Base-by-base conservation (phyloP, 306 rosid genomes). In the Gleditsia sinensis region DNA sequence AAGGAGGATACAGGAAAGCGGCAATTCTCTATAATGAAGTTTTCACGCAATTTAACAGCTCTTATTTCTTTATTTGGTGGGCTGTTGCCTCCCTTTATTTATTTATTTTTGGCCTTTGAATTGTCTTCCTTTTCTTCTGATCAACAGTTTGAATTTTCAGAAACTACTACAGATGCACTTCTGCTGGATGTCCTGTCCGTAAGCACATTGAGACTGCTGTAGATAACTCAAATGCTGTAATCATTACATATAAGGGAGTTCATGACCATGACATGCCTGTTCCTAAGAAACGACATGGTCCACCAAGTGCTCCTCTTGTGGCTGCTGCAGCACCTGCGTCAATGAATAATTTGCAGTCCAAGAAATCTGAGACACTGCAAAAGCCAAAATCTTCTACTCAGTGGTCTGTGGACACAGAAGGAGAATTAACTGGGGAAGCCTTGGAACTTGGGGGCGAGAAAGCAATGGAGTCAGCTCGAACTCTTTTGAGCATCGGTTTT, bases 151-250 rank as follows among this genome's bases (percentile, higher is more conserved):
- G 64, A 72, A 57, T 55, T 72, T 80, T 23, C 90, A 95, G 99
- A 82, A 95, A 95, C 92, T 95, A 95, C 85, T 95, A 95, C 59
- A 85, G 99, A 87, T 95, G 99, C 74, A 95, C 99, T 77, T 95
- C 99, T 24, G 99, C 99, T 11, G 98, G 98, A 68, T 95, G 99
- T 81, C 99, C 99, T 33, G 99, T 95, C 27, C 86, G 97, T 64
- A 95, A 92, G 83, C 98, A 95, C 73, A 87, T 95, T 16, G 99
- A 92, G 72, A 81, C 92, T 27, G 90, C 91, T 4, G 76, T 78
- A 16, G 93, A 92, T 65, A 84, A 88, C 80, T 59, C 89, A 13
- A 84, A 59, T 53, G 90, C 88, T 16, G 84, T 83, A 24, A 80
- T 88, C 48, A 88, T 89, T 80, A 89, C 97, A 45, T 92, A 92